Evolutionary conservation across 306 rosid genomes (phyloP).

Genomic region (Vigna unguiculata): DNA sequence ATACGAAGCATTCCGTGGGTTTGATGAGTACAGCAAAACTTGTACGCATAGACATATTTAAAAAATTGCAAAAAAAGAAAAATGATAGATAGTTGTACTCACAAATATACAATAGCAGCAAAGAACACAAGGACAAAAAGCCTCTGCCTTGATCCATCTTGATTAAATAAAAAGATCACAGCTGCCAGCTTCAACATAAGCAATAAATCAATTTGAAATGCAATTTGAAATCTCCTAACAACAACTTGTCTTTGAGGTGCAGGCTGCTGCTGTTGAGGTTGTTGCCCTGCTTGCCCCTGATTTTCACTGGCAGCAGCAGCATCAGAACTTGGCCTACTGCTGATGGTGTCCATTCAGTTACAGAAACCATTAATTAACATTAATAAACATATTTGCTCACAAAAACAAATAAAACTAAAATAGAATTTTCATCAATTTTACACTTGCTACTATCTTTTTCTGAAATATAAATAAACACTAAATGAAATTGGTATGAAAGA

Average conservation of each 20-base stretch:
- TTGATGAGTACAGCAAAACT: slow-evolving; percentile 28
- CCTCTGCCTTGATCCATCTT: slow-evolving; percentile 98
- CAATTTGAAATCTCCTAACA: slow-evolving; percentile 88
- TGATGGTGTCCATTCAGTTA: slow-evolving; percentile 41
- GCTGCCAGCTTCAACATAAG: slow-evolving; percentile 96
- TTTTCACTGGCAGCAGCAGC: slow-evolving; percentile 64
- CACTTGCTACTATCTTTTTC: background rate
- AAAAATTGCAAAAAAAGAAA: background rate
- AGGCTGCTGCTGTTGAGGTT: slow-evolving; percentile 79
- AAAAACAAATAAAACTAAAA: slow-evolving; percentile 5
- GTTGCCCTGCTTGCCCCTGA: slow-evolving; percentile 76
- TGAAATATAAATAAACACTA: slow-evolving; percentile 16
- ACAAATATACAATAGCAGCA: slow-evolving; percentile 88
- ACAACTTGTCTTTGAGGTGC: slow-evolving; percentile 87
- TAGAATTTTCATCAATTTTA: slow-evolving; percentile 3
- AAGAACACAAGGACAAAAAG: slow-evolving; percentile 78
- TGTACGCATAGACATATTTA: slow-evolving; percentile 24
- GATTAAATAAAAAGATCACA: slow-evolving; percentile 89
- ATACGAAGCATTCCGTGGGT: slow-evolving; percentile 5
- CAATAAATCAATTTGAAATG: slow-evolving; percentile 87
- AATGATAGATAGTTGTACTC: slow-evolving; percentile 67
- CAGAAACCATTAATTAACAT: slow-evolving; percentile 33
- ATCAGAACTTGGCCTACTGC: slow-evolving; percentile 68
- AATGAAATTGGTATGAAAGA: background rate
- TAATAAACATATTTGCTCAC: slow-evolving; percentile 20